A percentile compares a stretch with the other conserved stretches of the same genome.
Evolutionary conservation across 441 rosid species (phyloP).

Genomic region (Populus trichocarpa): DNA sequence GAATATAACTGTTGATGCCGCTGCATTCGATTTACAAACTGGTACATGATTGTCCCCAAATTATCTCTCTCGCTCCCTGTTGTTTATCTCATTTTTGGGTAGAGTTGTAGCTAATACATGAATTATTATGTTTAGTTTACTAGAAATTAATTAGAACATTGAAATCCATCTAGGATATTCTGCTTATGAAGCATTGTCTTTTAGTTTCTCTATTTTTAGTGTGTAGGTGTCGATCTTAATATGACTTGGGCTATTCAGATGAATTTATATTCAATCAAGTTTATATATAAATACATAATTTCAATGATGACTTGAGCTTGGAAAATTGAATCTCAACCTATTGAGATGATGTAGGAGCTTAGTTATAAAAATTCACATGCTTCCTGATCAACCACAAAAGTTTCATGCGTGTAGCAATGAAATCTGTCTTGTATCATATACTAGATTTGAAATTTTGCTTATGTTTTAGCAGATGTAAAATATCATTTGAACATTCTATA

Average conservation of each 20-base stretch:
- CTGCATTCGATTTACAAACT: background rate
- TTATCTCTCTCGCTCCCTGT: background rate
- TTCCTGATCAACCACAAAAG: background rate
- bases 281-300: background rate
- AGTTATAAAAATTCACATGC: background rate
- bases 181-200: background rate
- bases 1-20: background rate
- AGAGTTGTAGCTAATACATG: background rate
- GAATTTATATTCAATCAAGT: background rate
- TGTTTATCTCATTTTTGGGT: background rate
- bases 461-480: background rate
- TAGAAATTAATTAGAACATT: background rate
- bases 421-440: background rate
- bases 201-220: background rate
- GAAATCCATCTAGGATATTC: background rate
- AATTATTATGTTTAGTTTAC: background rate
- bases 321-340: background rate
- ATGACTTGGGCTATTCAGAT: background rate
- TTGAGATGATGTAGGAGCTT: background rate
- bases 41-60: slow-evolving; percentile 1
- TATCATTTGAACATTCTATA: background rate
- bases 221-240: background rate
- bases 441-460: background rate
- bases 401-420: background rate
- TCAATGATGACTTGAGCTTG: background rate